Base-by-base conservation (phyloP, 2,329 filamentous ascomycete species). In the Parastagonospora avenae region DNA sequence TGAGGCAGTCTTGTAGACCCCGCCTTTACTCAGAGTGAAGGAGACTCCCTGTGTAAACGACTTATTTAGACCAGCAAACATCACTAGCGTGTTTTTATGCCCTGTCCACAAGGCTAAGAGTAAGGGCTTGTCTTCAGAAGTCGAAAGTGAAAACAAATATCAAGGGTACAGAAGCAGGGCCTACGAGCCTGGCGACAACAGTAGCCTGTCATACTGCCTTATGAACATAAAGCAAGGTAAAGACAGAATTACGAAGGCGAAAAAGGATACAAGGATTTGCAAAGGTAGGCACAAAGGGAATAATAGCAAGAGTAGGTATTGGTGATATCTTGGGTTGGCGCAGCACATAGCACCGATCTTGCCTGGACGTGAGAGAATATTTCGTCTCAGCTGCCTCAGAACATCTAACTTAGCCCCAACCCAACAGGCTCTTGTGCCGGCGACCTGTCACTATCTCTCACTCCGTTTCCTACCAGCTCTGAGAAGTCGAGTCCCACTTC, bases 401-500 rank as follows among this genome's bases (percentile, higher is more conserved):
- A 15, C 16, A 15, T 29, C 11, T 50, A 53, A 28, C 42, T 55
- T 11, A 73, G 60, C 4, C 71, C 68, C 36, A 73, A 51, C 4
- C 70, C 70, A n/a, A 73, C 56, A 2, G 59, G 57, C 35, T 32
- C 32, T 15, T 49, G 14, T 16, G 12, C 15, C 27, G 15, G 11
- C 36, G 35, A 24, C 47, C 19, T 24, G 19, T 52, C 56, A 4
- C 27, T 52, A 12, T 62, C 64, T 2, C 47, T 52, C 5, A 65
- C 49, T 0, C 59, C 60, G 41, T 53, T 70, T 6, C 89, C 90
- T 11, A 97, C 86, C 48, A 97, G 75, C 60, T 90, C 90, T 48
- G 83, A 85, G 70, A 99, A 97, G 73, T 99, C 93, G 29, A 99
- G 77, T 0, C 92, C 92, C 16, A 97, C 92, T 54, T 95, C 90